Conservation (phyloP, 345 rosid genomes). For the Luvunga scandens region DNA sequence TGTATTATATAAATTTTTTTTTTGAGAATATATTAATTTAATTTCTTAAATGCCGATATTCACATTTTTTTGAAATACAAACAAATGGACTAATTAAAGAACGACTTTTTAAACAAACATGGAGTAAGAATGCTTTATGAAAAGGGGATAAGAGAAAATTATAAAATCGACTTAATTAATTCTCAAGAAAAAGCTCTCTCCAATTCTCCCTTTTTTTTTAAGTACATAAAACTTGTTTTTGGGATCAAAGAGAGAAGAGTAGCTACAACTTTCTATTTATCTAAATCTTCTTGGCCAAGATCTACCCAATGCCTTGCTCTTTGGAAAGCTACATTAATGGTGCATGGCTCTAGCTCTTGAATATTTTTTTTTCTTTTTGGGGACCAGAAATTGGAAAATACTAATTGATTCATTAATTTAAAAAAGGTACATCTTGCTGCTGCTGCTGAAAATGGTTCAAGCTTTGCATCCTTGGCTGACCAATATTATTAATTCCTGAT, state of each 20-base stretch:
- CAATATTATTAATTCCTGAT: constrained; percentile 11
- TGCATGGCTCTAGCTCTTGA: neutral
- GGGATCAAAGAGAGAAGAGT: constrained; percentile 2
- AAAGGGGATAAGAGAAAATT: neutral
- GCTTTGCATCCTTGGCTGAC: constrained; percentile 22
- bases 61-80: too few species aligned
- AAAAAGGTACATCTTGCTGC: neutral
- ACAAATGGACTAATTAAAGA: too few species aligned
- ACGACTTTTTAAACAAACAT: too few species aligned
- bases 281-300: neutral
- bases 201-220: neutral
- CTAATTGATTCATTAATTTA: neutral
- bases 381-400: neutral
- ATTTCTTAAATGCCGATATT: too few species aligned
- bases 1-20: too few species aligned
- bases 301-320: neutral
- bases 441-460: constrained; percentile 38
- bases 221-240: neutral
- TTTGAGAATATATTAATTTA: too few species aligned
- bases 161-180: neutral
- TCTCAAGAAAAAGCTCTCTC: neutral
- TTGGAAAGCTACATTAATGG: neutral
- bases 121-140: neutral
- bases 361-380: too few species aligned
- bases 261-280: neutral